Evolutionary conservation across 257 asterid species (phyloP).

Genomic region (Sherardia arvensis): DNA sequence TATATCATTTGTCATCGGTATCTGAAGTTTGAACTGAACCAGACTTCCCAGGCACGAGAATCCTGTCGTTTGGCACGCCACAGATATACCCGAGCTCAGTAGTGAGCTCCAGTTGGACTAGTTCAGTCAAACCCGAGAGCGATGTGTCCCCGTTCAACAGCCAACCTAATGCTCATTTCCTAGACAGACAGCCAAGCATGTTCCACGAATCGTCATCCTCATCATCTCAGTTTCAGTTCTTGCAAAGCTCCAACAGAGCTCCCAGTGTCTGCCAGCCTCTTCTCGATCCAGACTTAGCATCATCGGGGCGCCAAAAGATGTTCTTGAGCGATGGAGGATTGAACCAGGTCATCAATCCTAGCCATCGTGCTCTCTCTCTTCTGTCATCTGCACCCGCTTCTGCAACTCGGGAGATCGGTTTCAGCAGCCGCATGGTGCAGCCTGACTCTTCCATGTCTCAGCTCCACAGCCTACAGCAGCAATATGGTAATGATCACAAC

Average conservation of each 20-base stretch:
- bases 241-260: slow-evolving; percentile 25
- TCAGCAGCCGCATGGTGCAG: slow-evolving; percentile 30
- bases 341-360: slow-evolving; percentile 37
- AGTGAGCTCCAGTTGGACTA: slow-evolving; percentile 42
- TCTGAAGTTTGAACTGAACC: background rate
- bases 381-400: slow-evolving; percentile 69
- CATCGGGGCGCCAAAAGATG: slow-evolving; percentile 23
- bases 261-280: slow-evolving; percentile 27
- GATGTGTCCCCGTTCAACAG: slow-evolving; percentile 26
- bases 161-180: slow-evolving; percentile 23
- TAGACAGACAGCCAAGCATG: slow-evolving; percentile 25
- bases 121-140: slow-evolving; percentile 28
- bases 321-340: slow-evolving; percentile 25
- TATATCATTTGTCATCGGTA: no score
- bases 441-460: slow-evolving; percentile 28
- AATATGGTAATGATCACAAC: slow-evolving; percentile 16
- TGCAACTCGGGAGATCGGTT: slow-evolving; percentile 44
- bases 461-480: slow-evolving; percentile 25
- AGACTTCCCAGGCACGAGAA: slow-evolving; percentile 26
- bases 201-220: slow-evolving; percentile 23
- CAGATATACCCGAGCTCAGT: slow-evolving; percentile 31
- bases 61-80: slow-evolving; percentile 45
- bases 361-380: slow-evolving; percentile 95
- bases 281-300: slow-evolving; percentile 27
- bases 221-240: slow-evolving; percentile 34